Percentiles rank a stretch among this genome's conserved stretches.
These are phyloP conservation scores for Tuber calosporum DNA, from an alignment of 495 filamentous ascomycete genomes.

Conservation along the genomic window DNA sequence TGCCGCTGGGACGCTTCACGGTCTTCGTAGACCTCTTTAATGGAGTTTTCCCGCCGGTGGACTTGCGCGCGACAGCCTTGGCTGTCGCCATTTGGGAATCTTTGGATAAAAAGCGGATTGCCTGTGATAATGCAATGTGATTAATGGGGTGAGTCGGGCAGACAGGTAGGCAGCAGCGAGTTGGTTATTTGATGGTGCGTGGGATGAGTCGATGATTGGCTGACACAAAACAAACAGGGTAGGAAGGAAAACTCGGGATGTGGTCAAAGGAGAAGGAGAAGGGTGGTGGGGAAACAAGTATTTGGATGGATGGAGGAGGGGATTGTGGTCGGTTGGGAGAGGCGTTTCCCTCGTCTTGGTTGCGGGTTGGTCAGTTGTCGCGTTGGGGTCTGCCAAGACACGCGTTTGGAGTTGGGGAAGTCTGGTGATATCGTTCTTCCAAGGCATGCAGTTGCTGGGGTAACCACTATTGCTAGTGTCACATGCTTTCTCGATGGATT, in stretches of 20 bases:
- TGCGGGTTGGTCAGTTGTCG: neutral
- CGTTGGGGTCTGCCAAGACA: neutral
- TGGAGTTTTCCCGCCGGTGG: slow-evolving; percentile 5
- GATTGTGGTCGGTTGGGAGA: neutral
- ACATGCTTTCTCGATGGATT: neutral
- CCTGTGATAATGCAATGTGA: neutral
- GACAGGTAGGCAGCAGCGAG: neutral
- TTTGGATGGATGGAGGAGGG: slow-evolving; percentile 5
- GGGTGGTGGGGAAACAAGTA: slow-evolving; percentile 7
- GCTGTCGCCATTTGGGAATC: neutral
- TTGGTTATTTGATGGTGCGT: neutral
- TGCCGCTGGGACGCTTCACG: slow-evolving; percentile 7
- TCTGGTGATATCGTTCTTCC: neutral
- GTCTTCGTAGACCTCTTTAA: neutral
- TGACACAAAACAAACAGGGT: neutral
- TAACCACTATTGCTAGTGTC: neutral
- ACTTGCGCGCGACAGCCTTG: slow-evolving; percentile 8
- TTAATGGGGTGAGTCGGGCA: neutral
- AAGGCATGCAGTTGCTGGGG: neutral
- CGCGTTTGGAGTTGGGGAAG: neutral
- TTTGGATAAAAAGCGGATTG: neutral
- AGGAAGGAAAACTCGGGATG: neutral
- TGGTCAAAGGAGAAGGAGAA: slow-evolving; percentile 1
- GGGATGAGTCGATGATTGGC: slow-evolving; percentile 10
- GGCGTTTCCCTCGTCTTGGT: neutral